These are phyloP conservation scores for Penicillium olsonii DNA, from an alignment of 2,329 filamentous ascomycete species.

Conservation along the genomic window DNA sequence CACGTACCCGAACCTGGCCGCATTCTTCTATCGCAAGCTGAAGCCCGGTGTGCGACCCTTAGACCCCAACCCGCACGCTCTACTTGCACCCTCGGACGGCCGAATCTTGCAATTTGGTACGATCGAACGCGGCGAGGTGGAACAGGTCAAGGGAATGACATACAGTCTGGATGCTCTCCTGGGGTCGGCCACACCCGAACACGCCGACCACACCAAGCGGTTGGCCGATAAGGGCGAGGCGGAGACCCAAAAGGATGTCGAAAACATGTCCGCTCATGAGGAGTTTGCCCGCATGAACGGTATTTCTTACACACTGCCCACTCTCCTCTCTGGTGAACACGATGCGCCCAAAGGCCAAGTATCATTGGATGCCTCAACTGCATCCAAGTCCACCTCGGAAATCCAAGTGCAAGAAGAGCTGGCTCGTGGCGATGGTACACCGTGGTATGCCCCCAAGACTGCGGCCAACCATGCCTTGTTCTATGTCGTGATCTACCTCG, in stretches of 20 bases:
- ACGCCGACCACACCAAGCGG: conserved; percentile 41
- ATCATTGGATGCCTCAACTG: conserved; percentile 72
- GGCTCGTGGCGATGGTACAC: conserved; percentile 62
- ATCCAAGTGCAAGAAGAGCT: conserved; percentile 82
- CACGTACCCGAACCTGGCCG: conserved; percentile 85
- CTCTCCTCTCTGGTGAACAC: conserved; percentile 72
- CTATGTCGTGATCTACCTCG: conserved; percentile 93
- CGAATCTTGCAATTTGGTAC: conserved; percentile 87
- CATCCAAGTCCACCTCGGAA: conserved; percentile 69
- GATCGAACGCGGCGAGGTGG: conserved; percentile 91
- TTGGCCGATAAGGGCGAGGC: conserved; percentile 36
- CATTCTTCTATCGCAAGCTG: conserved; percentile 95
- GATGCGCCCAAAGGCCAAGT: conserved; percentile 50
- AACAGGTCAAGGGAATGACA: conserved; percentile 98
- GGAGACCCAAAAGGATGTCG: conserved; percentile 49
- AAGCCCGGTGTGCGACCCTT: conserved; percentile 86
- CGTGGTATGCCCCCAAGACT: conserved; percentile 71
- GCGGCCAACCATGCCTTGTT: conserved; percentile 70
- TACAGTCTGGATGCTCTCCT: conserved; percentile 93
- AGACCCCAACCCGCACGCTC: conserved; percentile 74
- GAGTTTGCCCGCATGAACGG: conserved; percentile 94
- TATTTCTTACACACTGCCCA: conserved; percentile 90
- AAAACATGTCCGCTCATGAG: conserved; percentile 75
- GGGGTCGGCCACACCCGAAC: conserved; percentile 59
- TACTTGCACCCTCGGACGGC: conserved; percentile 88